These are phyloP conservation scores for Pugionium cornutum DNA, from an alignment of 345 rosid genomes.

Conservation along the genomic window DNA sequence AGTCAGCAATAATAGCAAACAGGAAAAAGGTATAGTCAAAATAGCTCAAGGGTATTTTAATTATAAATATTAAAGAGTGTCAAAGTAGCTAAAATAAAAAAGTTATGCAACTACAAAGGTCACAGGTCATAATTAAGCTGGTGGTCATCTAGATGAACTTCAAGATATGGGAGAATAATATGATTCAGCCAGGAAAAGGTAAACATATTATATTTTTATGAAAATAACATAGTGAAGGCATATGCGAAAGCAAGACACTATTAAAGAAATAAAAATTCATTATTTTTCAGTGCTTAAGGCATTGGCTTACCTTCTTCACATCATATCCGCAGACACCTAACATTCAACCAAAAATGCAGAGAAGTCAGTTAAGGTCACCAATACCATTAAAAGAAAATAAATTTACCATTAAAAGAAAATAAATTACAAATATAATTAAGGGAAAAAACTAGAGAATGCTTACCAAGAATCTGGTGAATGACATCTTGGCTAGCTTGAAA, in stretches of 20 bases:
- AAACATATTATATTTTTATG: not conserved
- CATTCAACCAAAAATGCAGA: slow-evolving; percentile 24
- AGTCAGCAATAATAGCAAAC: slow-evolving; percentile 20
- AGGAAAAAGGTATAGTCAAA: slow-evolving; percentile 14
- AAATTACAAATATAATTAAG: not conserved
- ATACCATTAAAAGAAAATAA: slow-evolving; percentile 23
- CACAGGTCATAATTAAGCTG: slow-evolving; percentile 23
- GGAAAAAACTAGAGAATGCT: slow-evolving; percentile 32
- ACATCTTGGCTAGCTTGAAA: slow-evolving; percentile 52
- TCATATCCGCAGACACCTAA: slow-evolving; percentile 59
- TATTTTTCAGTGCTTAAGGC: slow-evolving; percentile 16
- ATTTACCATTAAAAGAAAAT: slow-evolving; percentile 12
- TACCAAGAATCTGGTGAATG: slow-evolving; percentile 56
- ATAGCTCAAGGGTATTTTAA: slow-evolving; percentile 21
- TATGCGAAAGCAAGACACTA: slow-evolving; percentile 31
- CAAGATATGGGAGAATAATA: slow-evolving; percentile 9
- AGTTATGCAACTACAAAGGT: slow-evolving; percentile 30
- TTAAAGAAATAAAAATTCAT: slow-evolving; percentile 11
- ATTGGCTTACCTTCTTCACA: slow-evolving; percentile 46
- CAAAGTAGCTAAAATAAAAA: slow-evolving; percentile 25
- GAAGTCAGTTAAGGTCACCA: slow-evolving; percentile 21
- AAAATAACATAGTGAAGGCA: slow-evolving; percentile 8
- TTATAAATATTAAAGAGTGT: not conserved
- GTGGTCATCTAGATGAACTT: slow-evolving; percentile 25
- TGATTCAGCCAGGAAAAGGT: slow-evolving; percentile 7